Base-by-base conservation (phyloP, 306 rosid species). In the Oemleria cerasiformis region DNA sequence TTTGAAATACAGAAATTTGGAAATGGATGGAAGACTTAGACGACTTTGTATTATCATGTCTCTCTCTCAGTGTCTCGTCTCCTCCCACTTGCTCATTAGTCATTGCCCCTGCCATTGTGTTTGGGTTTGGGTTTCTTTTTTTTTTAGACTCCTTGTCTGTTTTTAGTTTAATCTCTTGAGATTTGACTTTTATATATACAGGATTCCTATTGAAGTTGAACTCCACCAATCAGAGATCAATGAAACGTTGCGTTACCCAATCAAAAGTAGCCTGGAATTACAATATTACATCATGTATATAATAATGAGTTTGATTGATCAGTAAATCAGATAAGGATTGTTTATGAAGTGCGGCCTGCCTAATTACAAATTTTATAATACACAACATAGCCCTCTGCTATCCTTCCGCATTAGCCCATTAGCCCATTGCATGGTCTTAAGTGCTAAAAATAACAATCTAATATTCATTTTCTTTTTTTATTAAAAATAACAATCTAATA, bases 171-270 rank as follows among this genome's bases (percentile, higher is more conserved):
- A 45, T 10, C 12, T 12, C 14, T 12, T 45, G 14, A 12, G 14
- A 2, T 9, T 45, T 45, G 14, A 45, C 10, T 45, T 30, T 2
- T 25, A 25, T 25, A 30, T 30, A 30, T 30, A 30, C 4, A 30
- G 36, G 36, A 30, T 30, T 30, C 36, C 3, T 4, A 30, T 1
- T 30, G 11, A 23, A 19, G 17, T 5, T 23, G 4, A 2, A 44
- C 13, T 25, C 48, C 2, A n/a, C 83, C 86, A 78, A 75, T 68
- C 15, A 57, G 73, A 49, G n/a, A 30, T 8, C 61, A 63, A 9
- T 15, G 63, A 11, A 23, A 68, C 81, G 76, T 68, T 47, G 68
- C 75, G 12, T 15, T 58, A 11, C 53, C 86, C 79, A 78, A 82
- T 75, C 71, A 74, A 15, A 41, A 6, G 4, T 15, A 36, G 0